A percentile compares a stretch with the other conserved stretches of the same genome.
phyloP scores from a whole-genome alignment of 805 yeast species.

The Saccharomyces kudriavzevii region DNA sequence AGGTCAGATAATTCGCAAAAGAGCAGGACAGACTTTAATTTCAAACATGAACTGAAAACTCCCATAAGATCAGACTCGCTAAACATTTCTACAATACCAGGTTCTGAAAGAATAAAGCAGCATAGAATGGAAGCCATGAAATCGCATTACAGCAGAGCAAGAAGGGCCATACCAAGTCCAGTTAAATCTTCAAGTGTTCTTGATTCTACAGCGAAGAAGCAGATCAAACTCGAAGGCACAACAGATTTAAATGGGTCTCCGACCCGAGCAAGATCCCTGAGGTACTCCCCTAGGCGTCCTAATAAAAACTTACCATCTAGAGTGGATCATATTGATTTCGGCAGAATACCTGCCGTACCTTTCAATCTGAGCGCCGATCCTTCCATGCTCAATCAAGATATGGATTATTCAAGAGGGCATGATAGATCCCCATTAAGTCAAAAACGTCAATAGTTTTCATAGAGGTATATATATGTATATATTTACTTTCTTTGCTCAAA shows the following conservation, averaged over 20 bases:
- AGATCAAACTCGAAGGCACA: background rate
- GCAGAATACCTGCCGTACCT: background rate
- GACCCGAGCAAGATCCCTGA: background rate
- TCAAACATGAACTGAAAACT: slow-evolving; percentile 9
- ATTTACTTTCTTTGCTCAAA: background rate
- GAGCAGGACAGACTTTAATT: slow-evolving; percentile 1
- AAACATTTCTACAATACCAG: slow-evolving; percentile 28
- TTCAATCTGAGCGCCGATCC: background rate
- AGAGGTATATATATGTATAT: background rate
- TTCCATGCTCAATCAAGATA: background rate
- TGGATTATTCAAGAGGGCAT: background rate
- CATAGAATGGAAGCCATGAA: slow-evolving; percentile 32
- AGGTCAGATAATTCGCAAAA: slow-evolving; percentile 8
- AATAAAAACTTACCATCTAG: background rate
- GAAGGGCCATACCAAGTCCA: slow-evolving; percentile 35
- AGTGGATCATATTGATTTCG: background rate
- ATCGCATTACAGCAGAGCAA: slow-evolving; percentile 29
- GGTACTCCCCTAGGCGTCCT: background rate
- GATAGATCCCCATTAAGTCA: background rate
- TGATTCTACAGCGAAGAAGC: slow-evolving; percentile 9
- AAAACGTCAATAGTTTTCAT: background rate
- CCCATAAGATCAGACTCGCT: slow-evolving; percentile 13
- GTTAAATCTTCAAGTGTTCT: slow-evolving; percentile 20
- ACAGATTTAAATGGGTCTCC: background rate
- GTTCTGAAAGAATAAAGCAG: slow-evolving; percentile 31